Percentiles rank a stretch among this genome's conserved stretches.
These are phyloP conservation scores for Nymphaea thermarum DNA, from an alignment of 164 flowering plant genomes.

Conservation along the genomic window DNA sequence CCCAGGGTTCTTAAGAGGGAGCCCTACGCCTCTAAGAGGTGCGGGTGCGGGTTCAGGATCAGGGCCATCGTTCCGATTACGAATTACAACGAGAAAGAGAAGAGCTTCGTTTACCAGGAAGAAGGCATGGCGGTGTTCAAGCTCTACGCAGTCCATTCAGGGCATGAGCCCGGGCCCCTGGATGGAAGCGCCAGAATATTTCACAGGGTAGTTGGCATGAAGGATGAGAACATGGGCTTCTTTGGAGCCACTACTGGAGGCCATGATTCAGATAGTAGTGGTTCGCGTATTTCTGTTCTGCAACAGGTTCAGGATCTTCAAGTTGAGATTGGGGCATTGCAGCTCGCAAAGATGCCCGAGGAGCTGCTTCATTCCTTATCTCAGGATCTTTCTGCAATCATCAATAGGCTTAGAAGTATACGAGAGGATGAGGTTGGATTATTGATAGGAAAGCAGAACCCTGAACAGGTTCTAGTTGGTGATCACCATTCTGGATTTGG, in stretches of 20 bases:
- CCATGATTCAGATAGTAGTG: constrained; percentile 45
- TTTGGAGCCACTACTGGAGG: neutral
- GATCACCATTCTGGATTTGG: constrained; percentile 48
- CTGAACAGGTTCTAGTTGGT: constrained; percentile 64
- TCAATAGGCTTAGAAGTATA: constrained; percentile 47
- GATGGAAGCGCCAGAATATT: constrained; percentile 99
- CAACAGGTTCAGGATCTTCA: constrained; percentile 74
- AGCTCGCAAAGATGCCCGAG: constrained; percentile 40
- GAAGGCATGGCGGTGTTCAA: constrained; percentile 90
- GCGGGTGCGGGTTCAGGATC: constrained; percentile 96
- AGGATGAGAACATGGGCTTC: neutral
- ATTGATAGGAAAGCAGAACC: constrained; percentile 36
- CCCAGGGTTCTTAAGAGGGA: constrained; percentile 79
- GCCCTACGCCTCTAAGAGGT: constrained; percentile 85
- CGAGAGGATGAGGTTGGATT: constrained; percentile 43
- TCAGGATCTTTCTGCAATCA: constrained; percentile 52
- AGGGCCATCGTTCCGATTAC: constrained; percentile 93
- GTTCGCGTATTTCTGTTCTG: constrained; percentile 40
- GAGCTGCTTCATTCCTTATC: constrained; percentile 56
- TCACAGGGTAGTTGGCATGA: constrained; percentile 61
- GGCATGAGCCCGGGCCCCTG: constrained; percentile 93
- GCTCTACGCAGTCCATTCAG: constrained; percentile 91
- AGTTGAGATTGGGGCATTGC: constrained; percentile 56
- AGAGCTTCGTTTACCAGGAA: constrained; percentile 87
- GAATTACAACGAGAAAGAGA: constrained; percentile 93